Base-by-base conservation (phyloP, 768 basidiomycete species). In the Thelephora ganbajun region DNA sequence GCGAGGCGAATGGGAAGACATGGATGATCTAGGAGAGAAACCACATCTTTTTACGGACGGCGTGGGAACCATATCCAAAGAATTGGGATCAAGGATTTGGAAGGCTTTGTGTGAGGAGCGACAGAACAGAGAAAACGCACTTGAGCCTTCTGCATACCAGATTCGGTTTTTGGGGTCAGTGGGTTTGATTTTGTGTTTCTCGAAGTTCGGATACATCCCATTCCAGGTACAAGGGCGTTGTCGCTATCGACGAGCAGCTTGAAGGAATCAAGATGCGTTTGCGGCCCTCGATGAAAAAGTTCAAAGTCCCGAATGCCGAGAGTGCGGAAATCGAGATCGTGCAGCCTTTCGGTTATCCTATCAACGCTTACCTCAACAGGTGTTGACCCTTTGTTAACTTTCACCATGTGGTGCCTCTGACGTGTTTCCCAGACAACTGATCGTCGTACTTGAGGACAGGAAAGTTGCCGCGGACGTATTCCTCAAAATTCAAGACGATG, bases 371-470 rank as follows among this genome's bases (percentile, higher is more conserved):
- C 61, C 65, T 91, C 12, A 92, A 91, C 58, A 70, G 83, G 84
- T 86, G 33, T 12, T 65, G 16, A 11, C 33, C 48, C 16, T 26
- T 22, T 35, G 33, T 14, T 18, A n/a, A 19, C 16, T 22, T 41
- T 41, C 39, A 18, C 22, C 39, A 41, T 41, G 14, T 7, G 39
- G 14, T 14, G 39, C 39, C 39, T 18, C 22, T 41, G 3, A 41
- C 12, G 11, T n/a, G 9, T 35, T 18, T 12, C 20, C 1, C 44
- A 89, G 86, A 48, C 74, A 83, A 2, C 59, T 88, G 11, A 71
- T 89, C 23, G 87, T 83, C 79, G 66, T 86, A 3, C 66, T 92
- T 6, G 89, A 92, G 58, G 82, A 84, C 51, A 70, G 81, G 9
- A 80, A 79, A 1, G 79, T 88, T 13, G 63, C 66, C 6, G 67